A percentile compares a stretch with the other conserved stretches of the same genome.
Evolutionary conservation across 148 eudicot species (phyloP).

Genomic region (Cornus kousa): DNA sequence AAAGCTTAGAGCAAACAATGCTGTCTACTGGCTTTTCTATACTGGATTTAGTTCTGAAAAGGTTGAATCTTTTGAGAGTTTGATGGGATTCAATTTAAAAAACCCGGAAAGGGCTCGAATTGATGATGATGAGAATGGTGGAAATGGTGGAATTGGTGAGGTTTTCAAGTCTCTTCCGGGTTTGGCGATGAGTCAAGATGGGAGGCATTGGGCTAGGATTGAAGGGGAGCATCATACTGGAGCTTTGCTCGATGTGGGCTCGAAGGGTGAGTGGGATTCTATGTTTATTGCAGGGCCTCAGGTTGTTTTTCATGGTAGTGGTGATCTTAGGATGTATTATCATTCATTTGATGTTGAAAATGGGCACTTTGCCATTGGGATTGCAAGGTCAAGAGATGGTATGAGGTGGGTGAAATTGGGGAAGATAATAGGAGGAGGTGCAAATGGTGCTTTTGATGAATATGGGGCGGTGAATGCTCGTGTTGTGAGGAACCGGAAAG

Average conservation of each 20-base stretch:
- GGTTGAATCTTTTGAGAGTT: conserved; percentile 30
- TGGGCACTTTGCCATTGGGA: conserved; percentile 45
- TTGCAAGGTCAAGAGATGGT: conserved; percentile 85
- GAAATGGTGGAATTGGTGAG: conserved; percentile 5
- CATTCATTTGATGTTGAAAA: conserved; percentile 58
- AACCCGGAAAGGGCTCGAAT: conserved; percentile 25
- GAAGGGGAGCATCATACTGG: conserved; percentile 93
- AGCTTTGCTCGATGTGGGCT: conserved; percentile 73
- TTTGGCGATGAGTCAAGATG: conserved; percentile 90
- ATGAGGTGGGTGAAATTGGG: conserved; percentile 77
- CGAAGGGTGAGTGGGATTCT: conserved; percentile 77
- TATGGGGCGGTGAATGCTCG: conserved; percentile 50
- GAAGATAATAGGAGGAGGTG: conserved; percentile 45
- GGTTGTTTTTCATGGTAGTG: conserved; percentile 58
- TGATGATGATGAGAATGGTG: conserved; percentile 1
- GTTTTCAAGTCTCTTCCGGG: conserved; percentile 70
- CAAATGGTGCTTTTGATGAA: conserved; percentile 51
- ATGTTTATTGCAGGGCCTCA: conserved; percentile 72
- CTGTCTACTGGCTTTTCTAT: conserved; percentile 91
- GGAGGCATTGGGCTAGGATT: conserved; percentile 88
- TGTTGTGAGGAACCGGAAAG: conserved; percentile 45
- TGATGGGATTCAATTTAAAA: conserved; percentile 21
- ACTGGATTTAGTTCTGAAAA: conserved; percentile 64
- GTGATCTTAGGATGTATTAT: conserved; percentile 79
- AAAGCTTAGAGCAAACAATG: conserved; percentile 49